These are phyloP conservation scores for Septoria linicola DNA, from an alignment of 2,329 filamentous ascomycete genomes.

Conservation along the genomic window DNA sequence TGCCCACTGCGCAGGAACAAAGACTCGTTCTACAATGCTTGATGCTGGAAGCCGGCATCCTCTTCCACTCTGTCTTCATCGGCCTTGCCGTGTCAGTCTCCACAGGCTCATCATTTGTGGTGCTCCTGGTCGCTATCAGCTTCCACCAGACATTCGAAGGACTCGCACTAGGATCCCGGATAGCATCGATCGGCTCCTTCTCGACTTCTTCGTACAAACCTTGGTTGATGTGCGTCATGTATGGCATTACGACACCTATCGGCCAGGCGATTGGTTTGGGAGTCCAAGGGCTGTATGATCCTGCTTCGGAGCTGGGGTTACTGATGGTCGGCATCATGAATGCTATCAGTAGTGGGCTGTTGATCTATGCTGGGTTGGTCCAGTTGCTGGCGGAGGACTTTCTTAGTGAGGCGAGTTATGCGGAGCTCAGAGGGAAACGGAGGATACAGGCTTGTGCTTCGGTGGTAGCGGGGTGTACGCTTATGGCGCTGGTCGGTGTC, in stretches of 20 bases:
- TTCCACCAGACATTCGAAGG: constrained; percentile 72
- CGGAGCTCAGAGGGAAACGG: constrained; percentile 56
- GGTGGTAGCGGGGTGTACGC: constrained; percentile 58
- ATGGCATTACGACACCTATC: constrained; percentile 57
- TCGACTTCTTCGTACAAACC: constrained; percentile 70
- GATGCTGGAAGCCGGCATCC: constrained; percentile 72
- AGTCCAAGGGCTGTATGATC: constrained; percentile 53
- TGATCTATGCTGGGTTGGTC: constrained; percentile 52
- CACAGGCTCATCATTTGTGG: constrained; percentile 61
- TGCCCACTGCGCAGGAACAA: constrained; percentile 48
- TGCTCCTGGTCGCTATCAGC: constrained; percentile 66
- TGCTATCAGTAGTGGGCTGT: constrained; percentile 48
- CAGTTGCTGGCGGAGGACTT: constrained; percentile 54
- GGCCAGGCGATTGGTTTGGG: constrained; percentile 52
- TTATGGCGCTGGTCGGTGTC: constrained; percentile 68
- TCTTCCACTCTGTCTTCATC: constrained; percentile 77
- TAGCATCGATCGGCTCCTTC: constrained; percentile 69
- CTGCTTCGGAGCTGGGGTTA: constrained; percentile 48
- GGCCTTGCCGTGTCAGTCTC: constrained; percentile 71
- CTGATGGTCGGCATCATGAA: constrained; percentile 54
- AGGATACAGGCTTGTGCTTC: constrained; percentile 62
- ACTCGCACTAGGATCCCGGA: constrained; percentile 68
- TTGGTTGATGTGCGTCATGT: constrained; percentile 66
- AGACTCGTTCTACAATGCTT: constrained; percentile 71
- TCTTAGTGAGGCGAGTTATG: constrained; percentile 64